Base-by-base conservation (phyloP, 495 filamentous ascomycete genomes). In the Penicillium taxi region DNA sequence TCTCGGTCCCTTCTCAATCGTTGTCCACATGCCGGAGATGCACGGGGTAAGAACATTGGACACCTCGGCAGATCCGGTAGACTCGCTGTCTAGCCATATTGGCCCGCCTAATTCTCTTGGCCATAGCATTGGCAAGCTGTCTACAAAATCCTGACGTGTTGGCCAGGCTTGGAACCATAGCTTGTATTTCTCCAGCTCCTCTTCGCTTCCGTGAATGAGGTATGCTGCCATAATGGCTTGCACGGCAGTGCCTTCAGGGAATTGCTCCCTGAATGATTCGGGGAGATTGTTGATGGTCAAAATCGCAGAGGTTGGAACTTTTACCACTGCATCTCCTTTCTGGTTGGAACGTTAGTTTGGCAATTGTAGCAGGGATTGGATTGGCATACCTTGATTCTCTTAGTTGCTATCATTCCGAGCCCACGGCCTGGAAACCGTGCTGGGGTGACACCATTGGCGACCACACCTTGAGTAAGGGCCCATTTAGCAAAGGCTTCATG, bases 91-190 rank as follows among this genome's bases (percentile, higher is more conserved):
- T 12, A 50, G 53, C 50, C 44, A 51, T 4, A 45, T 42, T 15
- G 52, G 50, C 5, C 44, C 54, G 12, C 56, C 58, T 12, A 64
- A 32, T 16, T 32, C 42, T 8, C 42, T 25, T 4, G 69, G 63
- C 86, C 86, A 94, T 19, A 80, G 55, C 2, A 93, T 48, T 0
- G 88, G 88, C 63, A 91, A 72, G 34, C 59, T 67, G 9, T 70
- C 59, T 47, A 66, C 45, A 41, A 93, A 75, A 39, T 81, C 77
- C 5, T 67, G 48, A 0, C 58, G 48, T 0, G 61, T 66, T 0
- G 88, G 88, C 66, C 83, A 79, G 5, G 84, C 75, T 18, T 73
- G 77, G 48, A 66, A 63, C 88, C 88, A 94, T 8, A 61, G 51
- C 0, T 63, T 57, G 33, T 61, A 68, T 17, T 47, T 41, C 15